Base-by-base conservation (phyloP, 2,329 filamentous ascomycete genomes). In the Xylariaceae sp. region DNA sequence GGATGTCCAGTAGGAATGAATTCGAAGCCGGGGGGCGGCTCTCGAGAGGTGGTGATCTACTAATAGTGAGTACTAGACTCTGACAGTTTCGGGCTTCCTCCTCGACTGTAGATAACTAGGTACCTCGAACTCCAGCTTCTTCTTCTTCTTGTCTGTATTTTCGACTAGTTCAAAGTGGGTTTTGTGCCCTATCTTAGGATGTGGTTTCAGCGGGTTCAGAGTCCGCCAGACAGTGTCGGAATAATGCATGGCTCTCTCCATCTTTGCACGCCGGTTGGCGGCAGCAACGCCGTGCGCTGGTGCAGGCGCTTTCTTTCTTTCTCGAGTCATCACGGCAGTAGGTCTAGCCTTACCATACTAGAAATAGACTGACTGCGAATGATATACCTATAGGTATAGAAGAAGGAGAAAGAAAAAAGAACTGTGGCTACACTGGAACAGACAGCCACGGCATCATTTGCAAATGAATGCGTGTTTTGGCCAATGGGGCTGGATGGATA, bases 1-100 rank as follows among this genome's bases (percentile, higher is more conserved):
- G 85, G 86, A 62, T 88, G 83, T 46, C 86, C 86, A 47, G 83
- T 80, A 28, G 86, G 83, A 39, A 89, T 80, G 67, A 87, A 88
- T 60, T 82, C 79, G 67, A 84, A 88, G 39, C 84, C 85, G 1
- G 84, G 83, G 9, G 85, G 85, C 12, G 86, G 84, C 1, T 73
- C 72, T 47, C 71, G 74, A 34, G 79, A 67, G 61, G 76, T 78
- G 17, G 82, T 86, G 56, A 83, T 76, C 85, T 88, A 66, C 44
- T 24, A 40, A 45, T 49, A 45, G 63, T 70, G 49, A 70, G 68
- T 58, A 65, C 46, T 62, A 26, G 23, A 45, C 29, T 23, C 51
- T 33, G 14, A 28, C 3, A 48, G 8, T n/a, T n/a, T 3, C 23
- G 7, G 4, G 31, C 19, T n/a, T 44, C n/a, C 34, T 29, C 45